Evolutionary conservation across 768 basidiomycete species (phyloP).

Genomic region (Lactarius psammicola): DNA sequence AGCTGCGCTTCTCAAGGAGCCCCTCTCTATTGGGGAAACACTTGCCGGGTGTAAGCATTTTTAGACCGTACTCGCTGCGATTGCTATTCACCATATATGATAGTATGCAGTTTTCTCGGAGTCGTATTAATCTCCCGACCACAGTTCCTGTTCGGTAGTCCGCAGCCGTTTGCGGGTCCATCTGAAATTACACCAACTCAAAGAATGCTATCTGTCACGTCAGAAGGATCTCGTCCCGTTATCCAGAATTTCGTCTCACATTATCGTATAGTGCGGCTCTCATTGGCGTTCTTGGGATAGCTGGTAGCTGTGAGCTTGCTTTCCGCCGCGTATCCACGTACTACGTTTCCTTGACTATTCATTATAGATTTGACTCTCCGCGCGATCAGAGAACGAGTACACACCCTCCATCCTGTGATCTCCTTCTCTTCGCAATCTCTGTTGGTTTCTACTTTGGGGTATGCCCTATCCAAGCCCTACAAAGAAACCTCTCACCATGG

Average conservation of each 20-base stretch:
- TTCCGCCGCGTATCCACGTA: background rate
- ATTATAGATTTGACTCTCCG: constrained; percentile 51
- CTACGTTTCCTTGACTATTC: background rate
- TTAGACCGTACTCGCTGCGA: background rate
- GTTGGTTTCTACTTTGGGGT: constrained; percentile 39
- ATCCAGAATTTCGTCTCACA: background rate
- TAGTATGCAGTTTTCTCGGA: constrained; percentile 67
- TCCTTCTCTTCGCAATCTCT: constrained; percentile 65
- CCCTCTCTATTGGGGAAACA: constrained; percentile 52
- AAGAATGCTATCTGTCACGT: constrained; percentile 63
- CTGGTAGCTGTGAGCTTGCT: constrained; percentile 60
- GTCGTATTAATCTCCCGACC: constrained; percentile 84
- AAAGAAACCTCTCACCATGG: background rate
- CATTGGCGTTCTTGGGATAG: constrained; percentile 61
- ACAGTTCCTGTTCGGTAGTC: constrained; percentile 60
- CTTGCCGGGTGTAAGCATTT: constrained; percentile 47
- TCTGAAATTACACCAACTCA: constrained; percentile 33
- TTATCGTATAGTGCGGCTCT: constrained; percentile 50
- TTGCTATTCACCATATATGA: background rate
- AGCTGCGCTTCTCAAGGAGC: constrained; percentile 60
- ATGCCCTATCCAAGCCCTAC: constrained; percentile 5
- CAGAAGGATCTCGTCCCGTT: constrained; percentile 21
- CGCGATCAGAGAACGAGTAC: constrained; percentile 71
- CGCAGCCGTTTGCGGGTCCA: background rate
- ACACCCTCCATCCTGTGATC: constrained; percentile 66